A percentile compares a stretch with the other conserved stretches of the same genome.
phyloP scores from a whole-genome alignment of 441 rosid species.

The Isatis lusitanica region DNA sequence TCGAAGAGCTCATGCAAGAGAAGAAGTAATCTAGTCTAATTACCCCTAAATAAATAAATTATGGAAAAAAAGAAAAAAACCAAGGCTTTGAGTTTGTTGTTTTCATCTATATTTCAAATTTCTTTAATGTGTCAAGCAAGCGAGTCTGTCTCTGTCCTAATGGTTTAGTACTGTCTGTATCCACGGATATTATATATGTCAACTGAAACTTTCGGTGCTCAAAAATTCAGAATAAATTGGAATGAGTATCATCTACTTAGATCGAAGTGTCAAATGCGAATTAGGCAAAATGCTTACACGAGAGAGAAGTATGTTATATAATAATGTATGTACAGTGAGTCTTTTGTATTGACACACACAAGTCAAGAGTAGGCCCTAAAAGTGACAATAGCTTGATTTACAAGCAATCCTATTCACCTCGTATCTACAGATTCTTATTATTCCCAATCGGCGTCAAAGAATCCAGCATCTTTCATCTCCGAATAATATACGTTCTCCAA shows the following conservation, averaged over 20 bases:
- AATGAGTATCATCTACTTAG: background rate
- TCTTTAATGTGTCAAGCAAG: conserved; percentile 2
- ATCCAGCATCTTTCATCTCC: conserved; percentile 93
- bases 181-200: conserved; percentile 18
- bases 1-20: conserved; percentile 56
- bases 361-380: background rate
- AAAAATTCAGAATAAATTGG: background rate
- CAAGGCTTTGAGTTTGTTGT: background rate
- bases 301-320: background rate
- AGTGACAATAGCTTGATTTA: background rate
- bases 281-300: background rate
- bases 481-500: conserved; percentile 84
- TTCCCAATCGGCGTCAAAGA: conserved; percentile 88
- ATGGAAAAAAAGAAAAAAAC: background rate
- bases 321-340: conserved; percentile 25
- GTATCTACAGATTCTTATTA: conserved; percentile 24
- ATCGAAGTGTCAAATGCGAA: background rate
- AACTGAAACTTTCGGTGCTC: background rate
- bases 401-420: conserved; percentile 4
- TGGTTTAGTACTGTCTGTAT: conserved; percentile 25
- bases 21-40: conserved; percentile 19
- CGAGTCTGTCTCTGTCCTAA: background rate
- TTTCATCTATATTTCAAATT: background rate
- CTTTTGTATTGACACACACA: background rate
- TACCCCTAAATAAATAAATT: background rate